phyloP scores from a whole-genome alignment of 1,139 yeast species.

The Geotrichum cucujoidarum region DNA sequence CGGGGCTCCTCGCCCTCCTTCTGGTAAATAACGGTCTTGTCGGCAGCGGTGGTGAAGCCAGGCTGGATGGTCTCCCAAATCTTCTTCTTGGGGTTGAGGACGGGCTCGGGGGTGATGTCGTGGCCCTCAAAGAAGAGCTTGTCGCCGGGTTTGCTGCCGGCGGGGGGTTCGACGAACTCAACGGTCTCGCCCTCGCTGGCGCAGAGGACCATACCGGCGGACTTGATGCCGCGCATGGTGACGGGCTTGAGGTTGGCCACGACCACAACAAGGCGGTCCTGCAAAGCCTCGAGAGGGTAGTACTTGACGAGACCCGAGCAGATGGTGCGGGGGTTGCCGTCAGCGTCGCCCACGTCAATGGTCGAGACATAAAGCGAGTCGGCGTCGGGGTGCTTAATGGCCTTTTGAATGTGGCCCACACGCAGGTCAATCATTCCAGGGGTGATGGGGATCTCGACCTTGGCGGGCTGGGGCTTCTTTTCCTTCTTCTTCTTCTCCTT shows the following conservation, averaged over 20 bases:
- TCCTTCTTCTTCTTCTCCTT: constrained; percentile 61
- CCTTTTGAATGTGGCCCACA: constrained; percentile 95
- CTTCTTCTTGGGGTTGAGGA: constrained; percentile 95
- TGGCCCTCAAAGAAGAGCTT: constrained; percentile 89
- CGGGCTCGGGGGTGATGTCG: constrained; percentile 76
- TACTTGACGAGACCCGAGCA: constrained; percentile 91
- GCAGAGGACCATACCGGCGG: constrained; percentile 95
- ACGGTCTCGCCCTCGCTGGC: constrained; percentile 55
- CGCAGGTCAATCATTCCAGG: constrained; percentile 88
- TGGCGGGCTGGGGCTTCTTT: constrained; percentile 40
- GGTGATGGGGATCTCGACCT: constrained; percentile 57
- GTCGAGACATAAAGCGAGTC: constrained; percentile 94
- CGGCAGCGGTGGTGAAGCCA: constrained; percentile 70
- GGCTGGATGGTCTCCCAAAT: constrained; percentile 95
- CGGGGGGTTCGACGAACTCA: constrained; percentile 93
- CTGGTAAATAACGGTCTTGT: constrained; percentile 71
- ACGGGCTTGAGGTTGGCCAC: constrained; percentile 89
- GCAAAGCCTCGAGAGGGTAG: constrained; percentile 75
- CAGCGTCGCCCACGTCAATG: constrained; percentile 91
- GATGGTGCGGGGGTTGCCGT: constrained; percentile 88
- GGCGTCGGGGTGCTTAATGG: constrained; percentile 95
- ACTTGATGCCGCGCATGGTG: constrained; percentile 89
- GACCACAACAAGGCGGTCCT: constrained; percentile 70
- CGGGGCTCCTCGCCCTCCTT: constrained; percentile 74
- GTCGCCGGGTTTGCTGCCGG: constrained; percentile 90